A percentile compares a stretch with the other conserved stretches of the same genome.
These are phyloP conservation scores for Microdochium trichocladiopsis DNA, from an alignment of 2,329 filamentous ascomycete species.

Conservation along the genomic window DNA sequence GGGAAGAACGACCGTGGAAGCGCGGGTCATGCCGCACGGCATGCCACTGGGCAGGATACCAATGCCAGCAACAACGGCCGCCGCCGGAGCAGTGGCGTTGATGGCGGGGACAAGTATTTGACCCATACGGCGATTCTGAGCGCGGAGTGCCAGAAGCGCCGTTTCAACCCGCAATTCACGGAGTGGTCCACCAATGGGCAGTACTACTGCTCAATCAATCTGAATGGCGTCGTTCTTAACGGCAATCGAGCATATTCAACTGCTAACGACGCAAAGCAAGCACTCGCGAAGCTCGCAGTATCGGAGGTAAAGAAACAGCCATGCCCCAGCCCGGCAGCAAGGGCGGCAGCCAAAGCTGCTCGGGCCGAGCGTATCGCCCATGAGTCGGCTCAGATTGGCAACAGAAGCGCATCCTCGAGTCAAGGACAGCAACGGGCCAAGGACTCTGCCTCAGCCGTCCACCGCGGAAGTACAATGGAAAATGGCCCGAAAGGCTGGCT, in stretches of 20 bases:
- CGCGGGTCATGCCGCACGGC: not conserved
- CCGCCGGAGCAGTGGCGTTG: not conserved
- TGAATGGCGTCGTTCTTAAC: conserved; percentile 8
- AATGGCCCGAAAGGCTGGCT: too few species aligned
- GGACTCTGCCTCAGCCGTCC: too few species aligned
- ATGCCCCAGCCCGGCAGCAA: conserved; percentile 1
- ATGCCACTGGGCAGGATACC: not conserved
- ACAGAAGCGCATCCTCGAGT: not conserved
- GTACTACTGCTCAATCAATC: conserved; percentile 12
- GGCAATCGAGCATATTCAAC: conserved; percentile 5
- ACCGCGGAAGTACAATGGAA: too few species aligned
- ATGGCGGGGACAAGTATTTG: not conserved
- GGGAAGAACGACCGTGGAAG: not conserved
- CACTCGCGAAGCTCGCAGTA: conserved; percentile 5
- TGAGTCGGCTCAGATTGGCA: not conserved
- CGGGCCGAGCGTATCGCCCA: not conserved
- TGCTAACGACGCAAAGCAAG: conserved; percentile 13
- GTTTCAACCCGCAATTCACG: conserved; percentile 18
- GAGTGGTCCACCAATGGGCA: conserved; percentile 7
- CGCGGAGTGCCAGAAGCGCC: conserved; percentile 16
- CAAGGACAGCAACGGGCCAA: too few species aligned
- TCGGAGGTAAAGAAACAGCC: conserved; percentile 3
- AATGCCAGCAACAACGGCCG: not conserved
- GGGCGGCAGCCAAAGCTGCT: conserved; percentile 1
- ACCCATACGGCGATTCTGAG: conserved; percentile 4